Evolutionary conservation across 2,329 filamentous ascomycete genomes (phyloP).

Genomic region (Didymella glomerata): DNA sequence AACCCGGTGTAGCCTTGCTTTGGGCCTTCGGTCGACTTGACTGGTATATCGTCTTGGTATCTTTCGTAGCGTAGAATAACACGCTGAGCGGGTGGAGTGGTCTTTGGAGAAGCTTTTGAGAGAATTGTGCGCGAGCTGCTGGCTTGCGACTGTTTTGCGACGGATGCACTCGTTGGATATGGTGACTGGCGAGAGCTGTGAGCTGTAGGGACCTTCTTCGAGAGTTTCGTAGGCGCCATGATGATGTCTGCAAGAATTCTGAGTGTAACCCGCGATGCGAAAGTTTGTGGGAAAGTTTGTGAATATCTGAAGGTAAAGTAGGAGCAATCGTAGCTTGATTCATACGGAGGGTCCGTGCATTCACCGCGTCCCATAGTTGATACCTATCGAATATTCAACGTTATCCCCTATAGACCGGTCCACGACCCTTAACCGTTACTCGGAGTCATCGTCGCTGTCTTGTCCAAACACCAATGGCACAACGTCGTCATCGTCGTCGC

Average conservation of each 20-base stretch:
- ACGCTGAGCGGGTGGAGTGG: not conserved
- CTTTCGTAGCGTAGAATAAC: conserved; percentile 5
- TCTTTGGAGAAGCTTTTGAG: not conserved
- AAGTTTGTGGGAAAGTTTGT: not conserved
- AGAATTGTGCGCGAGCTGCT: not conserved
- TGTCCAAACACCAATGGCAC: conserved; percentile 47
- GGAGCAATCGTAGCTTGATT: conserved; percentile 1
- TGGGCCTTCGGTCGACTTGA: conserved; percentile 5
- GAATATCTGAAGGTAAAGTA: not conserved
- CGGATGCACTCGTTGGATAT: not conserved
- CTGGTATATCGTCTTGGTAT: conserved; percentile 6
- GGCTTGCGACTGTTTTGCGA: not conserved
- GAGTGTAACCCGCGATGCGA: not conserved
- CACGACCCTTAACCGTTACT: conserved; percentile 15
- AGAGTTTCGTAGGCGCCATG: not conserved
- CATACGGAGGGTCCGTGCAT: conserved; percentile 5
- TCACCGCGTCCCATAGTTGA: conserved; percentile 7
- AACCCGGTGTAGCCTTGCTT: not conserved
- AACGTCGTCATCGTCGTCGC: conserved; percentile 43
- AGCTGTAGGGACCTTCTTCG: not conserved
- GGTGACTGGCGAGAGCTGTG: not conserved
- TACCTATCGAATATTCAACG: not conserved
- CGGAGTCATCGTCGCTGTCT: conserved; percentile 49
- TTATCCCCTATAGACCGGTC: not conserved
- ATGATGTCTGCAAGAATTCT: not conserved